Percentiles rank a stretch among this genome's conserved stretches.
These are phyloP conservation scores for Monosporascus sp. DNA, from an alignment of 2,329 filamentous ascomycete species.

Conservation along the genomic window DNA sequence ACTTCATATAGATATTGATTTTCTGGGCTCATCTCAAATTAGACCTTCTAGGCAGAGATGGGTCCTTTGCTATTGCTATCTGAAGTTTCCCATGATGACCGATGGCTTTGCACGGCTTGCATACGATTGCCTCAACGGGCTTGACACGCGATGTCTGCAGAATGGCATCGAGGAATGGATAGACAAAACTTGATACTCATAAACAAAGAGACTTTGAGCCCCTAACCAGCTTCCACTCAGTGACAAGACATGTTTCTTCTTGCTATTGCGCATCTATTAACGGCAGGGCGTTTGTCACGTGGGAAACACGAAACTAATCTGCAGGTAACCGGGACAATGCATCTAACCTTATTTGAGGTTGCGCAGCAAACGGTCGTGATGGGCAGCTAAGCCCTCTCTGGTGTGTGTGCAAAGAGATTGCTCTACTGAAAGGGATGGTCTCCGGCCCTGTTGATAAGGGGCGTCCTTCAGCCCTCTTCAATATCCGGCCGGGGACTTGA, in stretches of 20 bases:
- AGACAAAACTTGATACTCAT: background rate
- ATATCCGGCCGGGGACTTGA: background rate
- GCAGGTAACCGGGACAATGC: slow-evolving; percentile 31
- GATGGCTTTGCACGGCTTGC: background rate
- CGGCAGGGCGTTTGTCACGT: slow-evolving; percentile 31
- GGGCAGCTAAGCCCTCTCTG: slow-evolving; percentile 6
- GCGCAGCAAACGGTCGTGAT: slow-evolving; percentile 28
- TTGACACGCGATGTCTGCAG: background rate
- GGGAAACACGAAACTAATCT: slow-evolving; percentile 31
- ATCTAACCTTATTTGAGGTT: slow-evolving; percentile 33
- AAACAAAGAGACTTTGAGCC: too few species aligned
- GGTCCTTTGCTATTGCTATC: background rate
- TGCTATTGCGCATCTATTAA: slow-evolving; percentile 9
- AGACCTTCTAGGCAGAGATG: background rate
- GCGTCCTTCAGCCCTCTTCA: background rate
- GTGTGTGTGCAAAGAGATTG: slow-evolving; percentile 9
- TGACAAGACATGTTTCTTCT: slow-evolving; percentile 14
- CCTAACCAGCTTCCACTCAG: background rate
- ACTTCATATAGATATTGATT: background rate
- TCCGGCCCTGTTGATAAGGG: background rate
- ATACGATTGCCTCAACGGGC: background rate
- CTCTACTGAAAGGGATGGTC: slow-evolving; percentile 4
- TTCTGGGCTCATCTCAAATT: background rate
- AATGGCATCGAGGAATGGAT: background rate
- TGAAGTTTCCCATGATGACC: background rate